phyloP scores from a whole-genome alignment of 2,329 filamentous ascomycete genomes.

The Exophiala calicioides region DNA sequence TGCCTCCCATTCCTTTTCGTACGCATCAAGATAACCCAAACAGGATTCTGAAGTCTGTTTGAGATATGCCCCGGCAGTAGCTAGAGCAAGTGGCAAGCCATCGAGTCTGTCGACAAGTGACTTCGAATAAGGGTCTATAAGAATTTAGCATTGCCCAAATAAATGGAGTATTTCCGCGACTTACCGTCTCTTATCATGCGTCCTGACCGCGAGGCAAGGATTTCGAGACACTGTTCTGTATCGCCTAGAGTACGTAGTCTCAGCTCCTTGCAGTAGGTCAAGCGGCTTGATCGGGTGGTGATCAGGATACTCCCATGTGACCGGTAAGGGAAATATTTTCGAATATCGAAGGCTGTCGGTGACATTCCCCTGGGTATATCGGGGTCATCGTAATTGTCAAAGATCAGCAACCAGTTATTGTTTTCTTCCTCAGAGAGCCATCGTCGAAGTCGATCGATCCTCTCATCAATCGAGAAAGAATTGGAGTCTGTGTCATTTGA shows the following conservation, averaged over 20 bases:
- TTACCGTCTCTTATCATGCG: constrained; percentile 4
- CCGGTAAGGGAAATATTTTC: constrained; percentile 16
- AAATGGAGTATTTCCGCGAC: too few relatives aligned
- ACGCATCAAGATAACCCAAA: constrained; percentile 43
- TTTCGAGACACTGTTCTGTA: background rate
- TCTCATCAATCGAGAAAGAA: background rate
- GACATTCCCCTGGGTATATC: background rate
- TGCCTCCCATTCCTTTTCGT: constrained; percentile 41
- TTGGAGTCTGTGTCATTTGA: background rate
- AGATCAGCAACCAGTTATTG: constrained; percentile 26
- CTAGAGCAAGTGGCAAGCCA: constrained; percentile 50
- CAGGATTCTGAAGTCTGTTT: constrained; percentile 39
- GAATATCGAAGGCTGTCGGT: constrained; percentile 10
- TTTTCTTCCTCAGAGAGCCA: constrained; percentile 26
- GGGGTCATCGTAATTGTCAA: constrained; percentile 28
- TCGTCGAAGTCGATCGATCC: background rate
- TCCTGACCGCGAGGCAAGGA: background rate
- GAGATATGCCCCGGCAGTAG: constrained; percentile 49
- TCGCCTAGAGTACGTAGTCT: background rate
- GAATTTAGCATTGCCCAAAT: too few relatives aligned
- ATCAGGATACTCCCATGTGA: constrained; percentile 23
- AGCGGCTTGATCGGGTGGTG: constrained; percentile 17
- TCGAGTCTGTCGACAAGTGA: too few relatives aligned
- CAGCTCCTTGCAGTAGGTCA: background rate
- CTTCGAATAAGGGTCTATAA: constrained; percentile 34